These are phyloP conservation scores for Firmiana major DNA, from an alignment of 345 rosid genomes.

Conservation along the genomic window DNA sequence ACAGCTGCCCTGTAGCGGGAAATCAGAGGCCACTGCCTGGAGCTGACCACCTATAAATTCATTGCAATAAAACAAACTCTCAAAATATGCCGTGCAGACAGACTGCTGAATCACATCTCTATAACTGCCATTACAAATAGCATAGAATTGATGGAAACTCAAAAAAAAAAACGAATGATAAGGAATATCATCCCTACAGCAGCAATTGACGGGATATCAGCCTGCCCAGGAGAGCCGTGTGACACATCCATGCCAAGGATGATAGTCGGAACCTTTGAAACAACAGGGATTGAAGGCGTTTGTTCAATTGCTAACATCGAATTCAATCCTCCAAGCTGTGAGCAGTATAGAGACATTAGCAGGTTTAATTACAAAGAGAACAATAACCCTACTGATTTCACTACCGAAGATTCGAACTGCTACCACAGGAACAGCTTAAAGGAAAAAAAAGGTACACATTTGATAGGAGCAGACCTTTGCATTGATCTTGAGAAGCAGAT, in stretches of 20 bases:
- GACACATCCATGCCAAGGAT: slow-evolving; percentile 98
- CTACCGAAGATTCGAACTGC: neutral
- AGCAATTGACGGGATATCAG: slow-evolving; percentile 85
- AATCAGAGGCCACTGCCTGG: slow-evolving; percentile 85
- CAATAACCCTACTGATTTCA: neutral
- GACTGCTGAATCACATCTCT: neutral
- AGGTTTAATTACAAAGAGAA: neutral
- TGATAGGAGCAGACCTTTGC: slow-evolving; percentile 57
- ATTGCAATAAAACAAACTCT: neutral
- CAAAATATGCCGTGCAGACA: neutral
- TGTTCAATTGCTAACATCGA: slow-evolving; percentile 67
- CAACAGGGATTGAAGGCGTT: slow-evolving; percentile 56
- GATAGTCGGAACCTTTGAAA: slow-evolving; percentile 71
- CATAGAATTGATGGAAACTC: neutral
- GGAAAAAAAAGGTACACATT: neutral
- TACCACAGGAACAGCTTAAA: neutral
- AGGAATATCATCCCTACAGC: slow-evolving; percentile 47
- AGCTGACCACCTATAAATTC: slow-evolving; percentile 58
- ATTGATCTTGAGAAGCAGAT: slow-evolving; percentile 83
- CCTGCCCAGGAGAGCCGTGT: slow-evolving; percentile 90
- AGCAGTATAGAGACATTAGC: neutral
- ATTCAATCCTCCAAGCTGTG: slow-evolving; percentile 90
- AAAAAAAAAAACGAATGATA: neutral
- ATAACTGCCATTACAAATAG: neutral
- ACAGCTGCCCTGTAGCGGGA: slow-evolving; percentile 86